These are phyloP conservation scores for Exophiala bonariae DNA, from an alignment of 2,329 filamentous ascomycete genomes.

Conservation along the genomic window DNA sequence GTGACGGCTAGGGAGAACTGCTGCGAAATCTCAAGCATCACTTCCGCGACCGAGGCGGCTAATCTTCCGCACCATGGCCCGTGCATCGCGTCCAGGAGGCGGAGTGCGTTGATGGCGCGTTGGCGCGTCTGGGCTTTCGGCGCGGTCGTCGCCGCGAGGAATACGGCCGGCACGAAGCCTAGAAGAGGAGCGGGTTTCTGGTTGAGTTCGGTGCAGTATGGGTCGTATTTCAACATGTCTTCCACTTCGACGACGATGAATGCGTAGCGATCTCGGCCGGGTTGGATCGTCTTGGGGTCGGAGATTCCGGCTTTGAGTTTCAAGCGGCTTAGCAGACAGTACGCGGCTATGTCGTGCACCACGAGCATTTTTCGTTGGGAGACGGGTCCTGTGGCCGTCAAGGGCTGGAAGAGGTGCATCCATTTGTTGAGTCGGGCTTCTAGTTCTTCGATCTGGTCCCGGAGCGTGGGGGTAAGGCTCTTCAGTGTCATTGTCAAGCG, in stretches of 20 bases:
- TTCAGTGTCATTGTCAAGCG: constrained; percentile 1
- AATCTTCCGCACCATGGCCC: constrained; percentile 14
- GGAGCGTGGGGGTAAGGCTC: constrained; percentile 1
- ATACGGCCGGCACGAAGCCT: constrained; percentile 17
- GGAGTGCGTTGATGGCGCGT: constrained; percentile 11
- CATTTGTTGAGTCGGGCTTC: constrained; percentile 16
- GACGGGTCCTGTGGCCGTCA: constrained; percentile 14
- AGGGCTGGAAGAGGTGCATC: constrained; percentile 18
- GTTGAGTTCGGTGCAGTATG: constrained; percentile 1
- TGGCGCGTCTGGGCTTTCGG: constrained; percentile 6
- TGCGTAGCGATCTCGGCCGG: constrained; percentile 7
- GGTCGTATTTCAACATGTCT: constrained; percentile 13
- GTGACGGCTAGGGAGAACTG: neutral
- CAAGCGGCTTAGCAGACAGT: constrained; percentile 13
- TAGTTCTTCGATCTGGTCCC: constrained; percentile 9
- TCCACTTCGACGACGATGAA: constrained; percentile 18
- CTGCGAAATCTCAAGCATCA: constrained; percentile 11
- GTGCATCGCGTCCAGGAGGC: constrained; percentile 11
- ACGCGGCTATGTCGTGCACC: constrained; percentile 16
- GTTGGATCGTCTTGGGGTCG: neutral
- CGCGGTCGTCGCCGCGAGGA: constrained; percentile 10
- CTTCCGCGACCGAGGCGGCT: constrained; percentile 15
- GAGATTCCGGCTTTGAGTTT: constrained; percentile 3
- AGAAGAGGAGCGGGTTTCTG: constrained; percentile 2
- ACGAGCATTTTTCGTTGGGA: constrained; percentile 15